phyloP scores from a whole-genome alignment of 495 filamentous ascomycete species.

The Penicillium odoratum region DNA sequence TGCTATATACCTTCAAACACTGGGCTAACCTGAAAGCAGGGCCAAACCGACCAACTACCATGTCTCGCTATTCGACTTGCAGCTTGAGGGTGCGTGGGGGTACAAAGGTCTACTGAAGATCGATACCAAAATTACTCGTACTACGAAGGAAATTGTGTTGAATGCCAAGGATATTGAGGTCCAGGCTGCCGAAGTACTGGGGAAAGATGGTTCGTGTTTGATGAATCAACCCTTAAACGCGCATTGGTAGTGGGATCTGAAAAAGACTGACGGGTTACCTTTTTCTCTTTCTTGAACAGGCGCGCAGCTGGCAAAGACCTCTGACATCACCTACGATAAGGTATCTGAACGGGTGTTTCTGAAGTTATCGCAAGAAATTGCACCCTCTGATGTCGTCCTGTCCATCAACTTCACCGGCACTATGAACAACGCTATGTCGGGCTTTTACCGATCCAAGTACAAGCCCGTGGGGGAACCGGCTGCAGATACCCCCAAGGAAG shows the following conservation, averaged over 20 bases:
- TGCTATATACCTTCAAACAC: not conserved
- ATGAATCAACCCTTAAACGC: not conserved
- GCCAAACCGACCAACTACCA: constrained; percentile 85
- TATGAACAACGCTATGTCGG: constrained; percentile 93
- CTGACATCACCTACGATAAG: constrained; percentile 72
- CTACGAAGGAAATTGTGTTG: constrained; percentile 69
- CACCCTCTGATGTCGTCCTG: constrained; percentile 60
- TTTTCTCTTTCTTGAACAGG: constrained; percentile 24
- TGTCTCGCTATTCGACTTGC: constrained; percentile 76
- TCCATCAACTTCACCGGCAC: constrained; percentile 77
- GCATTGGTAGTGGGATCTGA: not conserved
- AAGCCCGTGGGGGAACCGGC: constrained; percentile 71
- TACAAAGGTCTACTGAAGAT: constrained; percentile 80
- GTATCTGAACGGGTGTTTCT: constrained; percentile 77
- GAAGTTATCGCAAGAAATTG: constrained; percentile 64
- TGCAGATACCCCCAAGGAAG: constrained; percentile 72
- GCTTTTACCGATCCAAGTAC: constrained; percentile 95
- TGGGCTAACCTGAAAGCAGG: constrained; percentile 31
- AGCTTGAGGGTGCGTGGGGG: constrained; percentile 68
- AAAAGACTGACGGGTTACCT: constrained; percentile 12
- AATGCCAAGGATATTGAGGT: constrained; percentile 58
- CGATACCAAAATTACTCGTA: constrained; percentile 58
- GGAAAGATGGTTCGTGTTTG: constrained; percentile 31
- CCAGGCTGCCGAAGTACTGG: constrained; percentile 34
- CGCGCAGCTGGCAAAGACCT: constrained; percentile 52